Evolutionary conservation across 306 rosid genomes (phyloP).

Genomic region (Clitoria ternatea): DNA sequence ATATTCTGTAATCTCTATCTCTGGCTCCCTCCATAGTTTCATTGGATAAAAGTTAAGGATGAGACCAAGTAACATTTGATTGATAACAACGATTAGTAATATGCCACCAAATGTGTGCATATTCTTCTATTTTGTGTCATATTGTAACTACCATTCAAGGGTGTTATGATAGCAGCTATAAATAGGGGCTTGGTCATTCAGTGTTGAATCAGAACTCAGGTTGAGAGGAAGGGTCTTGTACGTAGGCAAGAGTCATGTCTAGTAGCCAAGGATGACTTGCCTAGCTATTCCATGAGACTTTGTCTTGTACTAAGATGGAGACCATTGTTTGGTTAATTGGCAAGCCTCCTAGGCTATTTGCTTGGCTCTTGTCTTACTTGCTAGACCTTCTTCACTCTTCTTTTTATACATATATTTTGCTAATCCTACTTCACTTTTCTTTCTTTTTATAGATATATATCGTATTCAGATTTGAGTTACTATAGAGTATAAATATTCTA

Average conservation of each 20-base stretch:
- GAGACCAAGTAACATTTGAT: not conserved
- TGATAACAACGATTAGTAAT: constrained; percentile 5
- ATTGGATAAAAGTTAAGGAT: not conserved
- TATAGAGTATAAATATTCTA: no score
- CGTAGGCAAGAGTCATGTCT: constrained; percentile 57
- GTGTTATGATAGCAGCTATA: no score
- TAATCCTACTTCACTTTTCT: no score
- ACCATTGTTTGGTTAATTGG: constrained; percentile 36
- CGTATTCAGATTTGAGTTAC: no score
- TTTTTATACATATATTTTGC: not conserved
- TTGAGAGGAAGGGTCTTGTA: constrained; percentile 41
- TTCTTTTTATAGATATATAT: no score
- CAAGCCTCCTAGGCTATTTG: constrained; percentile 41
- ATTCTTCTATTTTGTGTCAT: not conserved
- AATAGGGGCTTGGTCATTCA: not conserved
- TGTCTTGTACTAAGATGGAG: not conserved
- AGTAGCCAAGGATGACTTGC: constrained; percentile 79
- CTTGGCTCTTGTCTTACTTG: constrained; percentile 53
- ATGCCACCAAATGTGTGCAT: not conserved
- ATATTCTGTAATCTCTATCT: constrained; percentile 30
- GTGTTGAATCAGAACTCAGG: not conserved
- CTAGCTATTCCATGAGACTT: constrained; percentile 29
- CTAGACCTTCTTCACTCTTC: constrained; percentile 50
- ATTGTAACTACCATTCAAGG: not conserved
- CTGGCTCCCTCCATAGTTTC: not conserved